Conservation (phyloP, 345 rosid species). For the Populus nigra region DNA sequence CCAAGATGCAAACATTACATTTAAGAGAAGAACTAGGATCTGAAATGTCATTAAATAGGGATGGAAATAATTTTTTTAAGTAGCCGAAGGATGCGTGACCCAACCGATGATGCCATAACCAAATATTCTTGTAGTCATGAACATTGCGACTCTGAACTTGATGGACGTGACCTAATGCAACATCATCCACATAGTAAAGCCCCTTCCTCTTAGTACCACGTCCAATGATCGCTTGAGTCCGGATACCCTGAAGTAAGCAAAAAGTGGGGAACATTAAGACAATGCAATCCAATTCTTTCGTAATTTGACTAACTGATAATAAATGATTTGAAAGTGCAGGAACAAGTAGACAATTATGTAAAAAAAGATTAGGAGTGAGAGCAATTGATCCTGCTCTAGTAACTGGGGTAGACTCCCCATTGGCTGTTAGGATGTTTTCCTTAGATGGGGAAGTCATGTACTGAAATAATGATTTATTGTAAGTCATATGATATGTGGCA, state of each 20-base stretch:
- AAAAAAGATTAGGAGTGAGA: not conserved
- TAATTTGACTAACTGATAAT: not conserved
- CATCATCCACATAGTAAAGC: not conserved
- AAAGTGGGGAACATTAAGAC: not conserved
- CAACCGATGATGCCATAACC: no score
- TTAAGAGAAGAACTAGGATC: no score
- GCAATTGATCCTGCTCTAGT: not conserved
- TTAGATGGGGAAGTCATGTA: no score
- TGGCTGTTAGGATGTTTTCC: not conserved
- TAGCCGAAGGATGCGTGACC: no score
- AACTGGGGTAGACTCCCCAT: not conserved
- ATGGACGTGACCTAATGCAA: no score
- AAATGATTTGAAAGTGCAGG: not conserved
- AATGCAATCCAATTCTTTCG: not conserved
- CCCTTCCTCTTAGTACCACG: not conserved
- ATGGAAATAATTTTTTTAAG: no score
- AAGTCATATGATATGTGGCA: no score
- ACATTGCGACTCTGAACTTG: no score
- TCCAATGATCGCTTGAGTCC: slow-evolving; percentile 2
- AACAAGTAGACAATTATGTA: not conserved
- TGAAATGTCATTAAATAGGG: no score
- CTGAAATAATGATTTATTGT: no score
- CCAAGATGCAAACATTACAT: no score
- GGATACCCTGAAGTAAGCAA: not conserved
- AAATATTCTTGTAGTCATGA: no score